Evolutionary conservation across 73 alveolate genomes (phyloP), one percentile per base, ranked within the genome.

Genomic region (Blepharisma japonicum): DNA sequence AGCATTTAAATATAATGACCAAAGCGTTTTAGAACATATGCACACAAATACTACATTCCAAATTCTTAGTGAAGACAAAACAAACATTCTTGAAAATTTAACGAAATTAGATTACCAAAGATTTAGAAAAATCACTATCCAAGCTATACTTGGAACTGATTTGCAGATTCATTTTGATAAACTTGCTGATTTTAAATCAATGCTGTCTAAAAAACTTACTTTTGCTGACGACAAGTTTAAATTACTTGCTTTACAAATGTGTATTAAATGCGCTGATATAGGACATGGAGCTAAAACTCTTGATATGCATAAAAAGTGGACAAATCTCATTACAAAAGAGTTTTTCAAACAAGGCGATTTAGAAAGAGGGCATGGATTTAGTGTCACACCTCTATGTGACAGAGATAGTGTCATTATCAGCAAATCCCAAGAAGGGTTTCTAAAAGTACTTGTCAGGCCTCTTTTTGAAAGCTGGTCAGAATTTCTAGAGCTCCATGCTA

Each of bases 81-180:
- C 18, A 8, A 61, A 61, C 4, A 47, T 56, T 51, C 71, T 54
- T 21, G 84, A 71, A 11, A 87, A 85, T 74, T 79, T 90, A 71
- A 68, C 55, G 21, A 81, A 81, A 45, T 89, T 77, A 50, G 96
- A 90, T 45, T 83, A 77, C 49, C 78, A 84, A 51, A 86, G 77
- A 68, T 55, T 86, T 68, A 71, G 98, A 76, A 88, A 92, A 71
- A 79, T 87, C 70, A 92, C 89, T 56, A 77, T 92, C 48, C 82
- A 79, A 53, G 85, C 87, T 80, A 86, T 92, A 23, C 79, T 92
- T 8, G 94, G 94, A 11, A 92, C 98, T 0, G 98, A 92, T 61
- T 21, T 61, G n/a, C 49, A 61, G 50, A 23, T 20, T 23, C 77
- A 61, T 4, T 61, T 23, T 61, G 77, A 61, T 27, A 61, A 23